Base-by-base conservation (phyloP, 352 stramenopile species). In the Globisporangium cylindrosporum region DNA sequence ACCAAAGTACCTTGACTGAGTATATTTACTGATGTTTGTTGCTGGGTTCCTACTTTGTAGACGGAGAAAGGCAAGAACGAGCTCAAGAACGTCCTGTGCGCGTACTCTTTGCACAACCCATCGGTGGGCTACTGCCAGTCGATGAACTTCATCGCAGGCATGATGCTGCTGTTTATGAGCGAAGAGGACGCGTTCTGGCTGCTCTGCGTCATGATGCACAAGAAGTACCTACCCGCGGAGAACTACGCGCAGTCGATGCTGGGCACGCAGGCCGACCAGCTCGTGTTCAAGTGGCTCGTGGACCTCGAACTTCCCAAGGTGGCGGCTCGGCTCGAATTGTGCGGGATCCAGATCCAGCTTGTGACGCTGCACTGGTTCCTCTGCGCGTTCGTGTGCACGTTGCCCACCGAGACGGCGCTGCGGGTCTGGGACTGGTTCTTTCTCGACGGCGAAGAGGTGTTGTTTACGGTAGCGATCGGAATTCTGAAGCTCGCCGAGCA, bases 331-430 rank as follows among this genome's bases (percentile, higher is more conserved):
- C 71, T 88, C 5, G 75, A 82, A 15, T 14, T 57, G 0, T 73
- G 66, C 34, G 80, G 80, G 3, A 82, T 89, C 43, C 78, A 86
- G 55, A 78, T 95, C 36, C 74, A 91, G 32, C 76, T 92, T 24
- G 70, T 93, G n/a, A 92, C 87, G n/a, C 71, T 92, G 2, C 85
- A 94, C 54, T 95, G 88, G 88, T 95, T 95, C 59, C 67, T 95
- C 3, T 95, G 88, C 65, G 73, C 86, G 1, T 95, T 95, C 78
- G 75, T 94, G 22, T 92, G 91, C 64, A 94, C 84, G 41, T 65
- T 95, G 8, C 81, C 82, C 2, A 85, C 91, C 7, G 82, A 91
- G 60, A 88, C 79, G 6, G 83, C 81, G 5, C 62, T 93, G 22
- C 80, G 86, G 0, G 74, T 94, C 8, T 94, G 86, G 86, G 85